phyloP scores from a whole-genome alignment of 257 asterid species.

The Solanum tarijense region DNA sequence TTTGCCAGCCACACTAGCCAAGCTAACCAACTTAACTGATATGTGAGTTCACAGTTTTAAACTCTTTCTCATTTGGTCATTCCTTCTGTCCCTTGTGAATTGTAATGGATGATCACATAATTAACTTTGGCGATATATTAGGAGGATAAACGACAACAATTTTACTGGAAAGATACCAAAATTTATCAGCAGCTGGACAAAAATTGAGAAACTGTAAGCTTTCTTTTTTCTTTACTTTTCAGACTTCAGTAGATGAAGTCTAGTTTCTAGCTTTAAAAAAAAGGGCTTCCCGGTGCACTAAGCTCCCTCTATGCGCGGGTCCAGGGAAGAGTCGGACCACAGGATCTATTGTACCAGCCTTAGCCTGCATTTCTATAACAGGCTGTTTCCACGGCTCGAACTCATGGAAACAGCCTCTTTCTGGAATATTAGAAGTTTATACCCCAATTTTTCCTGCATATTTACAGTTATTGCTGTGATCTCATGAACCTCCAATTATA shows the following conservation, averaged over 20 bases:
- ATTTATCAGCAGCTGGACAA: constrained; percentile 70
- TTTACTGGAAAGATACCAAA: constrained; percentile 83
- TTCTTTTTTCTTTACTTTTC: neutral
- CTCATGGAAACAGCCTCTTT: neutral
- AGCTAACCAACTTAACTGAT: constrained; percentile 58
- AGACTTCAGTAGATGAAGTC: neutral
- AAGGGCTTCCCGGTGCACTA: neutral
- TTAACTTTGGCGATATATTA: neutral
- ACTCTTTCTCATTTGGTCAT: neutral
- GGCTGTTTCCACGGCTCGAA: neutral
- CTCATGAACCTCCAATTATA: neutral
- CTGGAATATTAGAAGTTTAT: neutral
- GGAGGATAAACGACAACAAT: constrained; percentile 87
- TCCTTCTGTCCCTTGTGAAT: neutral
- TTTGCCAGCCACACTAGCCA: constrained; percentile 46
- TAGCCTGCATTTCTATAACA: neutral
- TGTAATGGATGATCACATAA: neutral
- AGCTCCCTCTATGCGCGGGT: neutral
- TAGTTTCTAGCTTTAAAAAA: neutral
- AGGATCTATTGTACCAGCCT: neutral
- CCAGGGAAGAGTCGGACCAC: neutral
- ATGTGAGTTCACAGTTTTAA: constrained; percentile 33
- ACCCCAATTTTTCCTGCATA: neutral
- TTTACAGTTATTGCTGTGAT: neutral
- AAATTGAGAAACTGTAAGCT: constrained; percentile 72